Base-by-base conservation (phyloP, 202 grass and related monocot genomes). In the Panicum hallii region DNA sequence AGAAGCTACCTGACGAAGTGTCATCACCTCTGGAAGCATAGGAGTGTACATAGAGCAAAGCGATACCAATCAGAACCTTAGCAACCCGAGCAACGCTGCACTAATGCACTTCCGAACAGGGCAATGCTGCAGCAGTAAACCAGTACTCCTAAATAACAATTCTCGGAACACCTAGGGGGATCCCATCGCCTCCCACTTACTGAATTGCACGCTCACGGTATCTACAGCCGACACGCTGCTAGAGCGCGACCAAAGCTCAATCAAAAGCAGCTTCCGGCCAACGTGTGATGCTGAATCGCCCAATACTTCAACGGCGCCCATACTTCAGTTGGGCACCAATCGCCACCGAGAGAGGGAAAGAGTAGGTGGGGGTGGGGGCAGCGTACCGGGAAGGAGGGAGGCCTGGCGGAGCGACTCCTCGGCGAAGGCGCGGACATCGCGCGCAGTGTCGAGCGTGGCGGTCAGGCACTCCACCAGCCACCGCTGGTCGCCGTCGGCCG, bases 351-450 rank as follows among this genome's bases (percentile, higher is more conserved):
- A 5, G 22, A 19, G 38, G 22, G 22, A 2, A 9, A n/a, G 9
- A 46, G 70, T 17, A 30, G 6, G 22, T 26, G n/a, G 67, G 26
- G 6, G 22, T 26, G n/a, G 67, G 26, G 62, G 80, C 7, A 44
- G 3, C 83, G 22, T 71, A 99, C 96, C 96, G 53, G 91, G 86
- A 11, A 90, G 91, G 34, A 89, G 71, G 15, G 96, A 89, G 47
- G 96, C 96, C 83, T 95, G 96, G 77, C 91, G 82, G 77, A 99
- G 85, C 20, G 93, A 99, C 83, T 94, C 91, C 87, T 99, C 96
- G 30, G 93, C 96, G 75, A 88, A 94, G 91, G 89, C 88, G 40
- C 96, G 86, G 82, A 94, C 88, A 17, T 95, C 93, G 83, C 89
- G 91, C 57, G 81, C 88, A 40, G 93, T 99, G 75, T 99, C 89